phyloP scores from a whole-genome alignment of 2,329 filamentous ascomycete species.

The Sarocladium brachiariae region DNA sequence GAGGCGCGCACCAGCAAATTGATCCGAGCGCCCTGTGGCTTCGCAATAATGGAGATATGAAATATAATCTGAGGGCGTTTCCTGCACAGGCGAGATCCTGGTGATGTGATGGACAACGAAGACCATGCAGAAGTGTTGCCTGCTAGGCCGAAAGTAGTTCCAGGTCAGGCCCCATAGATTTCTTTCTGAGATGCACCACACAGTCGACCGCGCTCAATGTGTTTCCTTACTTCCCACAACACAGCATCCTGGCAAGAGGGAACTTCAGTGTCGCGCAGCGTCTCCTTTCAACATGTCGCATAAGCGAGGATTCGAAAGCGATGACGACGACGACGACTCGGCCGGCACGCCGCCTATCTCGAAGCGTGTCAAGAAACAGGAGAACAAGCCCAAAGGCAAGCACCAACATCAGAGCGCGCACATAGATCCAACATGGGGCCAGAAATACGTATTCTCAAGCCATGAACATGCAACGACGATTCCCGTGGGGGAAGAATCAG shows the following conservation, averaged over 20 bases:
- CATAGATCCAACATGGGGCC: conserved; percentile 61
- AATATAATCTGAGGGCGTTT: too few relatives aligned
- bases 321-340: conserved; percentile 20
- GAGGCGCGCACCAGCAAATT: too few relatives aligned
- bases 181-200: not conserved
- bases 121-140: too few relatives aligned
- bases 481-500: conserved; percentile 48
- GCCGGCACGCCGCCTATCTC: conserved; percentile 10
- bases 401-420: conserved; percentile 36
- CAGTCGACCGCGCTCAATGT: too few relatives aligned
- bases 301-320: conserved; percentile 28
- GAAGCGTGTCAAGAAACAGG: conserved; percentile 18
- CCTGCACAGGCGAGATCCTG: too few relatives aligned
- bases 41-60: too few relatives aligned
- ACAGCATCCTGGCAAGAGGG: not conserved
- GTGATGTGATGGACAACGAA: too few relatives aligned
- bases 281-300: conserved; percentile 21
- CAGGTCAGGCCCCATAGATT: not conserved
- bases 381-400: conserved; percentile 16
- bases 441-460: conserved; percentile 65
- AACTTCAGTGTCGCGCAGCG: not conserved
- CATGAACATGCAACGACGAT: conserved; percentile 41
- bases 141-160: not conserved
- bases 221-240: not conserved
- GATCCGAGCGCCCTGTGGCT: too few relatives aligned